phyloP scores from a whole-genome alignment of 257 asterid genomes.

The Striga asiatica region DNA sequence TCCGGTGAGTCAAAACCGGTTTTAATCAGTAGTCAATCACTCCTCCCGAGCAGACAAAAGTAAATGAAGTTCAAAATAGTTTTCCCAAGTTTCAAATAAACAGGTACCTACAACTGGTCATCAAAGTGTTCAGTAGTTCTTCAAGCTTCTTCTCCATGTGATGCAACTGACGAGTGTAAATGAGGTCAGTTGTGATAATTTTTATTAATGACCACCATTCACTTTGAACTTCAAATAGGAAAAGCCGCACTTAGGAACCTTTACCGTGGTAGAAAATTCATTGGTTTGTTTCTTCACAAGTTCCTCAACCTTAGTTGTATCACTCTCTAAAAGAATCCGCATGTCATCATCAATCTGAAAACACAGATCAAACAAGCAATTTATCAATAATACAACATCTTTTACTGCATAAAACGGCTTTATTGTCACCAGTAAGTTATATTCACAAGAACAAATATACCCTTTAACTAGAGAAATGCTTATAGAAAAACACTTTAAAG shows the following conservation, averaged over 20 bases:
- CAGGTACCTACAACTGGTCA: constrained; percentile 64
- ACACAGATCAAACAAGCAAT: not conserved
- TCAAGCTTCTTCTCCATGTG: constrained; percentile 76
- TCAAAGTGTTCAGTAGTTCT: constrained; percentile 39
- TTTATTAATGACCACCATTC: too few species aligned
- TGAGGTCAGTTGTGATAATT: too few species aligned
- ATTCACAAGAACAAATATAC: too few species aligned
- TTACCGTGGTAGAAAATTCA: constrained; percentile 39
- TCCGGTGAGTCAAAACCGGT: too few species aligned
- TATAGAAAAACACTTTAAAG: too few species aligned
- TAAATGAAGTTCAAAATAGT: too few species aligned
- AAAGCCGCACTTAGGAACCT: not conserved
- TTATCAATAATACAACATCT: not conserved
- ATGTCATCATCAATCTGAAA: constrained; percentile 49
- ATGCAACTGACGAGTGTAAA: constrained; percentile 30
- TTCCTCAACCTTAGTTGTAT: constrained; percentile 45
- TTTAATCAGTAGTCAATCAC: too few species aligned
- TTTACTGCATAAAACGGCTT: not conserved
- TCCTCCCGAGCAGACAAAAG: too few species aligned
- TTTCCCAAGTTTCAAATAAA: not conserved
- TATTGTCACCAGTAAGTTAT: too few species aligned
- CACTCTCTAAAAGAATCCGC: constrained; percentile 38
- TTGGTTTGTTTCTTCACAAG: constrained; percentile 30
- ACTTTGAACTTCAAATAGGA: not conserved
- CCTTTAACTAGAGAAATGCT: too few species aligned